A percentile compares a stretch with the other conserved stretches of the same genome.
Conservation (phyloP, 2,329 filamentous ascomycete genomes). For the Drechslera avenae region DNA sequence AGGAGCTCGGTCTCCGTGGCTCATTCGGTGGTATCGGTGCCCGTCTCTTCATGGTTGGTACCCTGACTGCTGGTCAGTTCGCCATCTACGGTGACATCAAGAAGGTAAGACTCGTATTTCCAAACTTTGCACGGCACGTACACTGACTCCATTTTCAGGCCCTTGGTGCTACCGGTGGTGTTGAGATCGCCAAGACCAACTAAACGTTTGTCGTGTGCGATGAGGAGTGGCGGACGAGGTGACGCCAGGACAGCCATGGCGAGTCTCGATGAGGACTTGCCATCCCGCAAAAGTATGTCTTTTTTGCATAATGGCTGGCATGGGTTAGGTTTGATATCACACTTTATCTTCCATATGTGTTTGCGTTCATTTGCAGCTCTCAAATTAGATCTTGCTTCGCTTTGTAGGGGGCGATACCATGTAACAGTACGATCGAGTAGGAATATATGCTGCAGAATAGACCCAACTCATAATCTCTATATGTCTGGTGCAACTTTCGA, state of each 20-base stretch:
- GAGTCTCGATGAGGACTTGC: slow-evolving; percentile 11
- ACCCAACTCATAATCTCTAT: slow-evolving; percentile 28
- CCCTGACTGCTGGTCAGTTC: slow-evolving; percentile 69
- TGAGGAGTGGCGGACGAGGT: slow-evolving; percentile 19
- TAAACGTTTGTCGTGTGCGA: slow-evolving; percentile 4
- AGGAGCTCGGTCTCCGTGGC: slow-evolving; percentile 80
- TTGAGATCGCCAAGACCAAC: slow-evolving; percentile 40
- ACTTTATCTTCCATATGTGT: slow-evolving; percentile 31
- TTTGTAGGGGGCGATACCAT: slow-evolving; percentile 24
- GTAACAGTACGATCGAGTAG: slow-evolving; percentile 39
- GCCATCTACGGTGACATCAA: slow-evolving; percentile 73
- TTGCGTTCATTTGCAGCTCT: slow-evolving; percentile 33
- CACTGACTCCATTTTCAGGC: slow-evolving; percentile 13
- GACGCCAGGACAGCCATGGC: slow-evolving; percentile 39
- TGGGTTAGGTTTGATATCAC: slow-evolving; percentile 21
- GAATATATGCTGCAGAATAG: slow-evolving; percentile 39
- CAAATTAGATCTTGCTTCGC: slow-evolving; percentile 34
- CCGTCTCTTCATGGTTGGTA: slow-evolving; percentile 72
- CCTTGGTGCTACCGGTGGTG: slow-evolving; percentile 72
- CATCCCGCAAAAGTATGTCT: slow-evolving; percentile 35
- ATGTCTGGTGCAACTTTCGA: not conserved
- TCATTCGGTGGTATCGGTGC: slow-evolving; percentile 82
- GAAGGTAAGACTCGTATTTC: not conserved
- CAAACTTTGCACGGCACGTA: no score
- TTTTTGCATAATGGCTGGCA: slow-evolving; percentile 39